These are phyloP conservation scores for Chloris gayana DNA, from an alignment of 176 grass and related monocot species.

Conservation along the genomic window DNA sequence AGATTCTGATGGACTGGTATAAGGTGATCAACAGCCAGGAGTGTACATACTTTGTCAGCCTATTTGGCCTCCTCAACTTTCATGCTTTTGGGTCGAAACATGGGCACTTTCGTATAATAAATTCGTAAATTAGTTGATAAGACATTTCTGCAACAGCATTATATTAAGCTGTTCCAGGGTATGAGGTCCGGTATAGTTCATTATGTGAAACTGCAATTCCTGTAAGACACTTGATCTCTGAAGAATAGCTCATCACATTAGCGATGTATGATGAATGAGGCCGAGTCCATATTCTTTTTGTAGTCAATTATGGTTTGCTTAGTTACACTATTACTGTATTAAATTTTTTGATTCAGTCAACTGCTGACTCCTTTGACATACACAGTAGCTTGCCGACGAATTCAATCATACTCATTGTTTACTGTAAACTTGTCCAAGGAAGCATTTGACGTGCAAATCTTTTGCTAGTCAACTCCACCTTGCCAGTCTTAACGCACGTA, in stretches of 20 bases:
- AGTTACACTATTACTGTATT: neutral
- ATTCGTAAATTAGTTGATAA: constrained; percentile 42
- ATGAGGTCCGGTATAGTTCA: constrained; percentile 31
- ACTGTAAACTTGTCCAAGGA: too few species aligned
- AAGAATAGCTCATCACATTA: constrained; percentile 30
- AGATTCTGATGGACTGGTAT: constrained; percentile 39
- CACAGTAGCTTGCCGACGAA: too few species aligned
- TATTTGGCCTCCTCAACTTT: constrained; percentile 32
- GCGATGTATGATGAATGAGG: neutral
- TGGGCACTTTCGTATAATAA: constrained; percentile 45
- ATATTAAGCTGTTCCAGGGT: constrained; percentile 34
- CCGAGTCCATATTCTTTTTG: constrained; percentile 3
- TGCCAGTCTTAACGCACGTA: neutral
- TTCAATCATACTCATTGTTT: too few species aligned
- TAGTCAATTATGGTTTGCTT: neutral
- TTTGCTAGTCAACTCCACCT: neutral
- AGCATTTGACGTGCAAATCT: neutral
- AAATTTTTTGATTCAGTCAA: neutral
- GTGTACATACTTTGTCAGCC: constrained; percentile 48
- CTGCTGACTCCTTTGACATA: neutral
- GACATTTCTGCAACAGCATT: constrained; percentile 40
- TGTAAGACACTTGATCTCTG: constrained; percentile 27
- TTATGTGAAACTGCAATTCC: constrained; percentile 31
- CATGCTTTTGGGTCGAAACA: constrained; percentile 45
- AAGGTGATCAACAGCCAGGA: constrained; percentile 41